Conservation (phyloP, 345 rosid species). For the Fremontodendron californicum region DNA sequence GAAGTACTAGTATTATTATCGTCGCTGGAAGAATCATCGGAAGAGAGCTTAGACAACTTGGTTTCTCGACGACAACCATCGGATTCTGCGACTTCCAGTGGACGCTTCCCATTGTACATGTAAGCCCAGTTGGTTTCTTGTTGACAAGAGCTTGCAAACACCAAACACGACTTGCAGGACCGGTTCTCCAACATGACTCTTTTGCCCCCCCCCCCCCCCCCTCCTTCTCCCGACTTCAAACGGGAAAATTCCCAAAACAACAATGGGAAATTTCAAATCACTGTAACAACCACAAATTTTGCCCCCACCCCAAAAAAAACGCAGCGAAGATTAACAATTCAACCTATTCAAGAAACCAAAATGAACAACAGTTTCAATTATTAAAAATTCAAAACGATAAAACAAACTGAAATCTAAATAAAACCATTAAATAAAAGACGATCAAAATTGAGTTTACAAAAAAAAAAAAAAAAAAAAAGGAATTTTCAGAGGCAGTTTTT, state of each 20-base stretch:
- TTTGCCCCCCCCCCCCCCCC: slow-evolving; percentile 26
- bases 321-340: slow-evolving; percentile 7
- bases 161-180: slow-evolving; percentile 48
- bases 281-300: not conserved
- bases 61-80: slow-evolving; percentile 27
- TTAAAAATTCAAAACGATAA: not conserved
- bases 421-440: slow-evolving; percentile 18
- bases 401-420: not conserved
- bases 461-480: not conserved
- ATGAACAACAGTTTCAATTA: slow-evolving; percentile 2
- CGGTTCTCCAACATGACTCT: slow-evolving; percentile 75
- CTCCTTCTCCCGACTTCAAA: slow-evolving; percentile 28
- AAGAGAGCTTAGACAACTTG: slow-evolving; percentile 30
- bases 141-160: slow-evolving; percentile 64
- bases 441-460: slow-evolving; percentile 20
- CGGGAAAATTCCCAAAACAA: not conserved
- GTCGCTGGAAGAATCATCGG: slow-evolving; percentile 5
- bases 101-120: slow-evolving; percentile 54
- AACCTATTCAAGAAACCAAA: not conserved
- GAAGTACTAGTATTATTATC: not conserved
- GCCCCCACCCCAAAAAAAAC: not conserved
- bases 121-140: slow-evolving; percentile 58
- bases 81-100: slow-evolving; percentile 32
- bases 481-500: not conserved
- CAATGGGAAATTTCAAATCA: slow-evolving; percentile 3